Evolutionary conservation across 306 rosid species (phyloP).

Genomic region (Vachellia pachyceras): DNA sequence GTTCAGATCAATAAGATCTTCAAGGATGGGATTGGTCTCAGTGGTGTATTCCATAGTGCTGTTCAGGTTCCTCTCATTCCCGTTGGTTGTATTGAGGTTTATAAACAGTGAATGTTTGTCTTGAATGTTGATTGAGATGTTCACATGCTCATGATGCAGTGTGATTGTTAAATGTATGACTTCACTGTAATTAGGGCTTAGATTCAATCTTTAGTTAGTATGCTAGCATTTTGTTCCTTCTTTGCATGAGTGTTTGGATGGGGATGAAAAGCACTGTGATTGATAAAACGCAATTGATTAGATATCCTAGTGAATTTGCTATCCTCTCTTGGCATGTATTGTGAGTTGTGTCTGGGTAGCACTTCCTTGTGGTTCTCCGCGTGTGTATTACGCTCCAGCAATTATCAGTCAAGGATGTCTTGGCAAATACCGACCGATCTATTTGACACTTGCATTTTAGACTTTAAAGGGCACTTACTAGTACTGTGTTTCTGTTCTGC

Average conservation of each 20-base stretch:
- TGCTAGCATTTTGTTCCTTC: background rate
- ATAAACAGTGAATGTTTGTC: constrained; percentile 7
- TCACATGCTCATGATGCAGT: constrained; percentile 10
- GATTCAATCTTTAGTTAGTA: constrained; percentile 6
- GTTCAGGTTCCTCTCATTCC: constrained; percentile 68
- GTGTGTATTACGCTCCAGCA: background rate
- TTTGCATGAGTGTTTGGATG: background rate
- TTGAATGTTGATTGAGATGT: background rate
- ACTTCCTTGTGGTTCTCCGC: background rate
- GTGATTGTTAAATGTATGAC: constrained; percentile 22
- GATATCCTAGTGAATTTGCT: constrained; percentile 9
- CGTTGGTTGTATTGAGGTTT: background rate
- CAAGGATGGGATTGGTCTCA: constrained; percentile 95
- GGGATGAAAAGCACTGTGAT: background rate
- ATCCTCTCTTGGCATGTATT: background rate
- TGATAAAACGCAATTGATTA: constrained; percentile 5
- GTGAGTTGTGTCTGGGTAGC: background rate
- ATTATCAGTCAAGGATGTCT: background rate
- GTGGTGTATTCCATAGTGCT: constrained; percentile 98
- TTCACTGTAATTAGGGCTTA: constrained; percentile 19
- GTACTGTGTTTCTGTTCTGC: background rate
- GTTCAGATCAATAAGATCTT: constrained; percentile 97
- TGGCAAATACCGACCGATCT: background rate
- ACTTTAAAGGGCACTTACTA: background rate
- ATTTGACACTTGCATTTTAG: background rate